These are phyloP conservation scores for Rhytidhysteron rufulum DNA, from an alignment of 2,329 filamentous ascomycete genomes.

Conservation along the genomic window DNA sequence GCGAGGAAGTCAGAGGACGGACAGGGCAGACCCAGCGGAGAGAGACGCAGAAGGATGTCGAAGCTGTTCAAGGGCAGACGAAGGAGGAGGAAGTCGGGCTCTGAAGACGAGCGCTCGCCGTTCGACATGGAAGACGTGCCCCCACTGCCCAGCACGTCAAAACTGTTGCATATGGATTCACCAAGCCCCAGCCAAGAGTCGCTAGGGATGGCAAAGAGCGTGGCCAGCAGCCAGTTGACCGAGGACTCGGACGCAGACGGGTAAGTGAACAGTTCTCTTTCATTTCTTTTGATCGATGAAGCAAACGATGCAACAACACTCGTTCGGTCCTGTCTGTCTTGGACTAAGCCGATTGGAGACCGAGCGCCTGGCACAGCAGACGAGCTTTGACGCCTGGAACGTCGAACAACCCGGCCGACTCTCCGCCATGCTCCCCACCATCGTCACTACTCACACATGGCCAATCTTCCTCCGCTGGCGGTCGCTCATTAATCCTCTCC, in stretches of 20 bases:
- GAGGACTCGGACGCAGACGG: constrained; percentile 49
- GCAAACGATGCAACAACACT: no score
- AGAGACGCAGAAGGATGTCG: constrained; percentile 47
- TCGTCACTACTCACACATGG: constrained; percentile 5
- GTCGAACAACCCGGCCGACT: constrained; percentile 1
- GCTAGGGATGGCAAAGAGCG: constrained; percentile 41
- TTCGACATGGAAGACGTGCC: constrained; percentile 15
- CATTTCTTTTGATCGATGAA: background rate
- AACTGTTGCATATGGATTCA: constrained; percentile 9
- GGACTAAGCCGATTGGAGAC: background rate
- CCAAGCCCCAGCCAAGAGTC: constrained; percentile 37
- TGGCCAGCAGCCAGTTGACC: constrained; percentile 47
- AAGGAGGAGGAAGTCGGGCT: constrained; percentile 25
- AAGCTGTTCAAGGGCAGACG: constrained; percentile 50
- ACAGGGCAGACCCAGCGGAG: constrained; percentile 32
- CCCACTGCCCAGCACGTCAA: constrained; percentile 19
- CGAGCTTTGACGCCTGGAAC: background rate
- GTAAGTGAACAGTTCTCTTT: constrained; percentile 39
- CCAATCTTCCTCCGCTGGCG: constrained; percentile 11
- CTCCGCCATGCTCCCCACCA: constrained; percentile 15
- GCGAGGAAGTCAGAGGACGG: constrained; percentile 38
- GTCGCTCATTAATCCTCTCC: constrained; percentile 3
- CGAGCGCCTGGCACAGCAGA: background rate
- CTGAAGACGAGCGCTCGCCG: constrained; percentile 26
- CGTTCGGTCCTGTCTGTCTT: background rate